Base-by-base conservation (phyloP, 192 early-diverging fungal genomes). In the Pilaira anomala region DNA sequence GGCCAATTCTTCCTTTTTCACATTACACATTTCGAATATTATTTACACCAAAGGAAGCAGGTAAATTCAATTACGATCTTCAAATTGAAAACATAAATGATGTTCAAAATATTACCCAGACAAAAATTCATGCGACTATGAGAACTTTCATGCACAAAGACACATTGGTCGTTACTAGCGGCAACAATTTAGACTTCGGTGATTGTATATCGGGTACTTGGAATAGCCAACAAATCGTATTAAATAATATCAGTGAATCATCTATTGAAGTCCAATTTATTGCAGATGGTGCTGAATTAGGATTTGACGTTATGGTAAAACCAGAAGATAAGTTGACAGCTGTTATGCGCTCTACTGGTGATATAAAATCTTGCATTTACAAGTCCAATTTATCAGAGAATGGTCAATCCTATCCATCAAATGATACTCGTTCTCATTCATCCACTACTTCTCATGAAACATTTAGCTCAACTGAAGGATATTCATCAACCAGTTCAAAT, bases 61-160 rank as follows among this genome's bases (percentile, higher is more conserved):
- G 96, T 7, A 94, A 98, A 67, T 96, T 91, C 68, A 78, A 82
- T 25, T 95, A 92, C 67, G 90, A 94, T 29, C 73, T 98, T 4
- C 86, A 91, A 63, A 70, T 98, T 0, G 93, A 95, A 69, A 98
- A 98, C 76, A 69, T 83, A 28, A 95, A 95, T 62, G 94, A 98
- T 66, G 79, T 88, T 11, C 63, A 76, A 48, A 98, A 95, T 72
- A 82, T 87, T 49, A 83, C 90, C n/a, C 78, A 92, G 68, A 85
- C 85, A 28, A 81, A 80, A n/a, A 86, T 96, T 42, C 88, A 92
- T 61, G 93, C 93, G 0, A 75, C 83, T 14, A 87, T 91, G 0
- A 77, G 86, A 39, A 81, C 85, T 29, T 87, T 77, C 36, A 78
- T 76, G 61, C 80, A 81, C 63, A 90, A 92, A 76, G 92, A 88